Percentiles rank a stretch among this genome's conserved stretches.
These are phyloP conservation scores for Flaveria sonorensis DNA, from an alignment of 129 eudicot species.

Conservation along the genomic window DNA sequence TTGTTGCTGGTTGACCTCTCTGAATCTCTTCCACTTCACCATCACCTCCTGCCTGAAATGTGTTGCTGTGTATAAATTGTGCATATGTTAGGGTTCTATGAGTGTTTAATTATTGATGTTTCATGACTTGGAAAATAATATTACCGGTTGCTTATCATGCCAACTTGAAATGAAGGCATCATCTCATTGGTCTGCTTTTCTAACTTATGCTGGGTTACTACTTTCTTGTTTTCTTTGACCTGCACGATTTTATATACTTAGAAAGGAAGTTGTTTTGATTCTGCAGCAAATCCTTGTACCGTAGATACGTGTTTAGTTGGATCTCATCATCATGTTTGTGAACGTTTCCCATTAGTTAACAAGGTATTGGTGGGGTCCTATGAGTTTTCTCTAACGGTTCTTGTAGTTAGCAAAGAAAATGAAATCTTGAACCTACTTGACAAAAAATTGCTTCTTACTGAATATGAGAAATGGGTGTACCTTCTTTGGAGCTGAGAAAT, in stretches of 20 bases:
- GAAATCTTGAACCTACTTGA: conserved; percentile 9
- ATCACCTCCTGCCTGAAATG: conserved; percentile 30
- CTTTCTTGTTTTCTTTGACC: conserved; percentile 63
- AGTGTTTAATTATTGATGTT: not conserved
- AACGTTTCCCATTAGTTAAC: too few species aligned
- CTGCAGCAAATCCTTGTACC: conserved; percentile 67
- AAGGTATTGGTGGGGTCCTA: too few species aligned
- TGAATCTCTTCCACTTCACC: conserved; percentile 53
- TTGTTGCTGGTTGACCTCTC: conserved; percentile 25
- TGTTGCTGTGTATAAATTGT: conserved; percentile 27
- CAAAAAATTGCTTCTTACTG: not conserved
- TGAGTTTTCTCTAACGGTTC: not conserved
- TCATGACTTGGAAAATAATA: not conserved
- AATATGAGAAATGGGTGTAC: conserved; percentile 31
- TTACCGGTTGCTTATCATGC: conserved; percentile 45
- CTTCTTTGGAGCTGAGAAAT: conserved; percentile 77
- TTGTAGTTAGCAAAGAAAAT: not conserved
- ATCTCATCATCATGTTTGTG: not conserved
- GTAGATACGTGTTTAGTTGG: conserved; percentile 1
- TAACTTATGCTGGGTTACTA: conserved; percentile 13
- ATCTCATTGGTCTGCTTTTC: conserved; percentile 38
- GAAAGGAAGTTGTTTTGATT: conserved; percentile 61
- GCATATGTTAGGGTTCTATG: not conserved
- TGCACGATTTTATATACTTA: conserved; percentile 53
- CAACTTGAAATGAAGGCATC: conserved; percentile 39